These are phyloP conservation scores for Zygosaccharomyces bailii DNA, from an alignment of 805 yeast species.

Conservation along the genomic window DNA sequence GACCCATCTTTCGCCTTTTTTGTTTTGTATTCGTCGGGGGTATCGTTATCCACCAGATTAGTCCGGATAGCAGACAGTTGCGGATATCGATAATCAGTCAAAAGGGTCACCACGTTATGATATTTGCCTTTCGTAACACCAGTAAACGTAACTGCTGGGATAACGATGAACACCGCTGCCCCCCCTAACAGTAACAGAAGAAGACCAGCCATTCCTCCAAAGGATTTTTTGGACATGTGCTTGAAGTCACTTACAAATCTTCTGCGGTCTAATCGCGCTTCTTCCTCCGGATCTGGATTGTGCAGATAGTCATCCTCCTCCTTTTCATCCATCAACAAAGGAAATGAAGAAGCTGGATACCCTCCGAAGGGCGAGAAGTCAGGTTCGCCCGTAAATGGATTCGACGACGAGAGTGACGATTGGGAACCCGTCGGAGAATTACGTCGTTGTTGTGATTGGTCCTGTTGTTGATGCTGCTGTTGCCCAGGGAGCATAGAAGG, in stretches of 20 bases:
- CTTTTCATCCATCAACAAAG: constrained; percentile 85
- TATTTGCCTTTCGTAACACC: constrained; percentile 47
- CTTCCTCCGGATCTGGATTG: constrained; percentile 93
- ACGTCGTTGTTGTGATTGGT: background rate
- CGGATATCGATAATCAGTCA: constrained; percentile 51
- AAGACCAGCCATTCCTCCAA: constrained; percentile 59
- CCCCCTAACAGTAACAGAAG: constrained; percentile 57
- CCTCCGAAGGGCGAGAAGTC: constrained; percentile 95
- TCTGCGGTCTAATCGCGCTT: constrained; percentile 76
- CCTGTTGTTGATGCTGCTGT: constrained; percentile 1
- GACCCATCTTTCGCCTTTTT: constrained; percentile 59
- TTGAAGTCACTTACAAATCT: constrained; percentile 62
- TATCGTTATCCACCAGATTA: constrained; percentile 56
- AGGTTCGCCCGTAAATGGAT: constrained; percentile 49
- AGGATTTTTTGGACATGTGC: constrained; percentile 59
- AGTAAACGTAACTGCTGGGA: constrained; percentile 82
- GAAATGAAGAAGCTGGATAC: constrained; percentile 92
- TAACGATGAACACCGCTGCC: constrained; percentile 61
- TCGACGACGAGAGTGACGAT: constrained; percentile 27
- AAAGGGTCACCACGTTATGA: constrained; percentile 35
- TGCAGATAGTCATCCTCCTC: constrained; percentile 94
- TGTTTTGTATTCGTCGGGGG: constrained; percentile 49
- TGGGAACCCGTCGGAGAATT: constrained; percentile 32
- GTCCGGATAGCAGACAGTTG: constrained; percentile 50
- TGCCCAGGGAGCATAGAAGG: constrained; percentile 40